phyloP scores from a whole-genome alignment of 495 filamentous ascomycete species.

The Aspergillus egyptiacus region DNA sequence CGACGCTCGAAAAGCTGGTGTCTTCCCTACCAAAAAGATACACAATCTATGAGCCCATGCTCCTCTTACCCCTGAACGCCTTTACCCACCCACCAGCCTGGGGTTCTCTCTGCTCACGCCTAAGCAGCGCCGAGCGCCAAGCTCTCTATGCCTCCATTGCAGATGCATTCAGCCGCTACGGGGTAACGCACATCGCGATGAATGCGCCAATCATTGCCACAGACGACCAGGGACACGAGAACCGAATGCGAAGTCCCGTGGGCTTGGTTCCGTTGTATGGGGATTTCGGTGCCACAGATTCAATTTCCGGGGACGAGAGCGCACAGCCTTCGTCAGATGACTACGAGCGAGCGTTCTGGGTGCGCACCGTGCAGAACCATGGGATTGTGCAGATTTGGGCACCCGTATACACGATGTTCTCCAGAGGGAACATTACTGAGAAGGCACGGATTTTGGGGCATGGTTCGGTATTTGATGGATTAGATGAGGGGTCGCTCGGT shows the following conservation, averaged over 20 bases:
- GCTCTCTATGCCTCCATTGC: slow-evolving; percentile 48
- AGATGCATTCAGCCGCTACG: slow-evolving; percentile 29
- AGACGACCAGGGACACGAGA: slow-evolving; percentile 37
- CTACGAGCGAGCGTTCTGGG: slow-evolving; percentile 65
- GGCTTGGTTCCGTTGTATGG: slow-evolving; percentile 59
- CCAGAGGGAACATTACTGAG: slow-evolving; percentile 79
- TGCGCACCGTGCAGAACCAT: slow-evolving; percentile 63
- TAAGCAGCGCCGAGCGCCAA: slow-evolving; percentile 24
- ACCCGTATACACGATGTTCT: slow-evolving; percentile 87
- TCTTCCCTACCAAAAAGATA: slow-evolving; percentile 55
- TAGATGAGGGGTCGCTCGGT: slow-evolving; percentile 24
- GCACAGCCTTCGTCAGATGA: slow-evolving; percentile 36
- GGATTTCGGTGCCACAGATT: slow-evolving; percentile 48
- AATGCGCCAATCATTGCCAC: slow-evolving; percentile 59
- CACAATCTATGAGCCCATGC: slow-evolving; percentile 63
- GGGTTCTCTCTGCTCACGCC: slow-evolving; percentile 34
- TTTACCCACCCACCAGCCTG: slow-evolving; percentile 45
- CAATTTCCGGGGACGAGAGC: slow-evolving; percentile 8
- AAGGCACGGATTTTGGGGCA: slow-evolving; percentile 63
- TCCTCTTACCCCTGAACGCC: slow-evolving; percentile 57
- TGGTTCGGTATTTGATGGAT: slow-evolving; percentile 24
- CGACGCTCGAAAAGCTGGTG: slow-evolving; percentile 18
- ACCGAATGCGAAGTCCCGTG: slow-evolving; percentile 61
- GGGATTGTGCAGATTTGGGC: slow-evolving; percentile 82
- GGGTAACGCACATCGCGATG: slow-evolving; percentile 63